Base-by-base conservation (phyloP, 768 basidiomycete genomes). In the Obba rivulosa region DNA sequence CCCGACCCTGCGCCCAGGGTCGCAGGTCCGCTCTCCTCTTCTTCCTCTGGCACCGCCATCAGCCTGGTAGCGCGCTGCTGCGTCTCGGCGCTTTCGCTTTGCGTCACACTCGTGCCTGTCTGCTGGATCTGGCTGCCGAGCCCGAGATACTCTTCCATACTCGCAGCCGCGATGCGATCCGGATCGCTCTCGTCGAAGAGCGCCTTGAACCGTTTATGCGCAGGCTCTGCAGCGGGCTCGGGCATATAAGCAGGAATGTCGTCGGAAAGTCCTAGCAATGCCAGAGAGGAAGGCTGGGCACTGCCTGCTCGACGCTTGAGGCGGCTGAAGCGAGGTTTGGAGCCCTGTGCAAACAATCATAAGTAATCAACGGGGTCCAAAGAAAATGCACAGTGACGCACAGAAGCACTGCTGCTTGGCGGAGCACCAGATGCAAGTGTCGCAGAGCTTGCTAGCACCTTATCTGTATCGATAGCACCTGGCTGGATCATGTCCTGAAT, bases 121-220 rank as follows among this genome's bases (percentile, higher is more conserved):
- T 17, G 23, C 35, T 16, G 34, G 17, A 39, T 45, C 46, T 58
- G 52, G n/a, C 47, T 56, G 8, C 28, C 43, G 28, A 31, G 28
- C 38, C 21, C 41, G 39, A 23, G 10, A 23, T 59, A 55, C 36
- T 57, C 55, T 16, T 46, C 51, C 43, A 54, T 8, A 28, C 37
- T 44, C 48, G 44, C 53, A 10, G 45, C 42, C 38, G 54, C 51
- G 56, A 69, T 54, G 52, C 66, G 62, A 52, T 72, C 72, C 23
- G 80, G 82, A 57, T 81, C 71, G 37, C 71, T 82, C 8, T 79
- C 77, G 16, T 87, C 85, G 52, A 85, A 87, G 10, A 87, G 68
- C 0, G 80, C 78, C 55, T 79, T 83, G 69, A 81, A 85, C 62
- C 79, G 85, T 59, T 87, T 87, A 22, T 78, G 62, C 2, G 81